Conservation (phyloP, 257 asterid genomes). For the Rubia yunnanensis region DNA sequence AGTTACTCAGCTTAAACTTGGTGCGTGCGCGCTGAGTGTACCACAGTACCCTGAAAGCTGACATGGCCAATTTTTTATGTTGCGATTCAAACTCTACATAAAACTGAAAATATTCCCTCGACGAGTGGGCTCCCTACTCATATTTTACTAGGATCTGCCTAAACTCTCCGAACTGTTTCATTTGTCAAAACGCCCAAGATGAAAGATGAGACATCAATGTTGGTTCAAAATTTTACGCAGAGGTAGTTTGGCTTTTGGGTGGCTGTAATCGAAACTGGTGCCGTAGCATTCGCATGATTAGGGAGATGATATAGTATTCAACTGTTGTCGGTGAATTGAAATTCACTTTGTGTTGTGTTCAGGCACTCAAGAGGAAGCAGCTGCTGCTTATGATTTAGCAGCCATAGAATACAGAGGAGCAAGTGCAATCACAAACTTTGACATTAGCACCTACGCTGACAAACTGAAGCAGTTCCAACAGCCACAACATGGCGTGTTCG, state of each 20-base stretch:
- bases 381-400: slow-evolving; percentile 80
- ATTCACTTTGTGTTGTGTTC: neutral
- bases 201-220: no score
- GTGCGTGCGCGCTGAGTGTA: neutral
- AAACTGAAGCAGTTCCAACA: slow-evolving; percentile 29
- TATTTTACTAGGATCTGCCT: neutral
- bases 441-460: slow-evolving; percentile 54
- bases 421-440: slow-evolving; percentile 77
- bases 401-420: slow-evolving; percentile 73
- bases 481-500: slow-evolving; percentile 6
- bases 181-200: no score
- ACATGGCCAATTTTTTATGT: slow-evolving; percentile 16
- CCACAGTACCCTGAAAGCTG: slow-evolving; percentile 22
- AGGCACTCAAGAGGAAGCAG: slow-evolving; percentile 93
- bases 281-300: no score
- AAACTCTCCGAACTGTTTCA: no score
- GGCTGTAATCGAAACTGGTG: no score
- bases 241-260: no score
- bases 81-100: slow-evolving; percentile 14
- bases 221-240: no score
- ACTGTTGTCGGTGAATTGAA: no score
- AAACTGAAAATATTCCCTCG: slow-evolving; percentile 35
- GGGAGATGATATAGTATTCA: no score
- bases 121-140: slow-evolving; percentile 8
- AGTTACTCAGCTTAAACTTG: neutral